phyloP scores from a whole-genome alignment of 1,284 basidiomycete species.

The Apiotrichum sp. region DNA sequence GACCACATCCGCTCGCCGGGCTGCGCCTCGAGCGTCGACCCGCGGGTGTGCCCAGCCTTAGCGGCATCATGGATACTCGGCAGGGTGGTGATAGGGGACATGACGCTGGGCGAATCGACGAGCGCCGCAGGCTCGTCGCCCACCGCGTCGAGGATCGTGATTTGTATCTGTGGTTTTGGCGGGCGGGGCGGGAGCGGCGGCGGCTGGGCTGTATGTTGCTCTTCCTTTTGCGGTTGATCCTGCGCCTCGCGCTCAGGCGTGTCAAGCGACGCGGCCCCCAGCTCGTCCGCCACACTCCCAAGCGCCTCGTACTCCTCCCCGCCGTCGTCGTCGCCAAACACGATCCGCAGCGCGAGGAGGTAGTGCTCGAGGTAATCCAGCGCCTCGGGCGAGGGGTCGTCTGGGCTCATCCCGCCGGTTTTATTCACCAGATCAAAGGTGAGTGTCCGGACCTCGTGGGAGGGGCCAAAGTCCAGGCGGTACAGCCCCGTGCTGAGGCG shows the following conservation, averaged over 20 bases:
- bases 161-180: no score
- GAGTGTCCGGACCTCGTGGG: not conserved
- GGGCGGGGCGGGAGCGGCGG: no score
- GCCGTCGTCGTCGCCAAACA: not conserved
- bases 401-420: not conserved
- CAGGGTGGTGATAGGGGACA: no score
- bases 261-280: not conserved
- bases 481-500: not conserved
- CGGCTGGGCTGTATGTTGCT: no score
- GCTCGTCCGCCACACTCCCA: not conserved
- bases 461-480: not conserved
- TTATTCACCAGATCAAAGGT: slow-evolving; percentile 2
- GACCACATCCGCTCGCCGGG: no score
- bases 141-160: no score
- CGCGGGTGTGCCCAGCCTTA: no score
- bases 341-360: not conserved
- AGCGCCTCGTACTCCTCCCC: not conserved
- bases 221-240: not conserved
- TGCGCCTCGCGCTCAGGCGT: not conserved
- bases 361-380: not conserved
- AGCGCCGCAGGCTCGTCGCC: no score
- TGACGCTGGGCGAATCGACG: no score
- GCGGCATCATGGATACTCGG: no score
- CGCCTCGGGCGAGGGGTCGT: not conserved
- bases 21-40: no score